Conservation (phyloP, 805 yeast species). For the Pichia insulana region DNA sequence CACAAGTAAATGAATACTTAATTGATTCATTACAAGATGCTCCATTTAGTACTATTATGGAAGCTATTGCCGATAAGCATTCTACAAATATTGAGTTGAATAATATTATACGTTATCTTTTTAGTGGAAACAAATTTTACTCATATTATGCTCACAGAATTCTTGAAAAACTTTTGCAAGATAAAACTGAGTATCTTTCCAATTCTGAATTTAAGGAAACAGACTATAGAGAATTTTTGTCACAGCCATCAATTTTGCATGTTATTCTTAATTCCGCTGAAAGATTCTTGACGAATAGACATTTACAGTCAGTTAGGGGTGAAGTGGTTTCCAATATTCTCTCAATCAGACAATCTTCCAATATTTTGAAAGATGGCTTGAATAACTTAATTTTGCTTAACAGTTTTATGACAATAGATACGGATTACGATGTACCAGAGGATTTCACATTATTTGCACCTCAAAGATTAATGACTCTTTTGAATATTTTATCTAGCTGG, state of each 20-base stretch:
- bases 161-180: conserved; percentile 24
- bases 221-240: conserved; percentile 27
- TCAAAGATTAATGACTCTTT: conserved; percentile 56
- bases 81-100: not conserved
- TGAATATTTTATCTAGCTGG: conserved; percentile 48
- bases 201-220: conserved; percentile 16
- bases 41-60: too few relatives aligned
- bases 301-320: conserved; percentile 47
- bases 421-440: conserved; percentile 19
- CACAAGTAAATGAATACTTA: not conserved
- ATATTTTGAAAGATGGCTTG: conserved; percentile 37
- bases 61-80: too few relatives aligned
- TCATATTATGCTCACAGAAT: conserved; percentile 30
- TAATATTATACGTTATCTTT: not conserved
- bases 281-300: conserved; percentile 29
- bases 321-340: conserved; percentile 56
- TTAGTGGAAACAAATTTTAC: conserved; percentile 4
- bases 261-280: conserved; percentile 30
- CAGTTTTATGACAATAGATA: conserved; percentile 31
- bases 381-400: conserved; percentile 40
- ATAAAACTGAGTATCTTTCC: conserved; percentile 22
- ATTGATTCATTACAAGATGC: too few relatives aligned
- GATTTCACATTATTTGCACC: conserved; percentile 41
- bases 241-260: conserved; percentile 27
- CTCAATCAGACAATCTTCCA: conserved; percentile 36